A percentile compares a stretch with the other conserved stretches of the same genome.
Conservation (phyloP, 805 yeast genomes). For the Ogataea paraovalis region DNA sequence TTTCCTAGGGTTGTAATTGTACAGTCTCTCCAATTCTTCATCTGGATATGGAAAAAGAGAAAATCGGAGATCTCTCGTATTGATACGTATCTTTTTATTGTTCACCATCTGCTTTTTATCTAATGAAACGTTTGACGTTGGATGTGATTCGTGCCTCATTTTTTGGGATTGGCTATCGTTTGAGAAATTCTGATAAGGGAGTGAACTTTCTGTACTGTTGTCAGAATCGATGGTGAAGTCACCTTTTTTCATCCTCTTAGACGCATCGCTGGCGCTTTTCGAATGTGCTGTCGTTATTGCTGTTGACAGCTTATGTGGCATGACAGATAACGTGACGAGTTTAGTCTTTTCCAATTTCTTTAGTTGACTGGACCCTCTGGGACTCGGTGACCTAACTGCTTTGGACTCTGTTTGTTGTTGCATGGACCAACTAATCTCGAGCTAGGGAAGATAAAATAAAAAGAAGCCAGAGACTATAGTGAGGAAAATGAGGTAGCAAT, state of each 20-base stretch:
- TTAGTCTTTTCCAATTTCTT: conserved; percentile 20
- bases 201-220: too few relatives aligned
- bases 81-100: not conserved
- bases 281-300: not conserved
- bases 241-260: not conserved
- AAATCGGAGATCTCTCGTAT: not conserved
- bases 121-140: too few relatives aligned
- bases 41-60: not conserved
- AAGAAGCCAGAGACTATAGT: too few relatives aligned
- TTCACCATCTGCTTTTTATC: not conserved
- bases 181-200: too few relatives aligned
- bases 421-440: not conserved
- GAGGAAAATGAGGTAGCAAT: too few relatives aligned
- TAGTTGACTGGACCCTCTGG: conserved; percentile 19
- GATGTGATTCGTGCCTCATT: too few relatives aligned
- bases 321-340: conserved; percentile 22
- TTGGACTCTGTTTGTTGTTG: not conserved
- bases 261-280: too few relatives aligned
- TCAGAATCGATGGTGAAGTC: too few relatives aligned
- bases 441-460: too few relatives aligned
- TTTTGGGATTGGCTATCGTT: too few relatives aligned
- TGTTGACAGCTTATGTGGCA: conserved; percentile 10
- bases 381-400: conserved; percentile 12
- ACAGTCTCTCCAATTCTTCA: not conserved
- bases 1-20: conserved; percentile 3